Base-by-base conservation (phyloP, 441 rosid species). In the Pelargonium citronellum region DNA sequence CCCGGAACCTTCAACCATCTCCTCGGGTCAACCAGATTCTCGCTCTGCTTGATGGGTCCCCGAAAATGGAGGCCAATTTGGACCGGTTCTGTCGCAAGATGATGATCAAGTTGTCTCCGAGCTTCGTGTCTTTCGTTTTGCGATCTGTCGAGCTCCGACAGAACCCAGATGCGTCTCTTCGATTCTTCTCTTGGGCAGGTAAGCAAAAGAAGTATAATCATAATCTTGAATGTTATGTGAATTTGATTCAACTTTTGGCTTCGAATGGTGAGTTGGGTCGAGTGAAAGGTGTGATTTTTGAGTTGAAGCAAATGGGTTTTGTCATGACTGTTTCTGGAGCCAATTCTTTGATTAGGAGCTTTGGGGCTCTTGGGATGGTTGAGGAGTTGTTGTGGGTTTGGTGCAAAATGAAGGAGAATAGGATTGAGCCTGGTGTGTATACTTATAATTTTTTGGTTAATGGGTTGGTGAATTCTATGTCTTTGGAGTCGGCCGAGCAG, bases 381-480 rank as follows among this genome's bases (percentile, higher is more conserved):
- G 78, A 75, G 71, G 78, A 75, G 71, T 53, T 75, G 72, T 64
- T 75, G 71, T 75, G 78, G 78, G 78, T 75, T 5, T 75, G 78
- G 78, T 51, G 75, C 65, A 67, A 67, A 39, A 75, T 75, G 78
- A 75, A 75, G 60, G 78, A 71, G 69, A 75, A 71, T 9, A 71
- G 75, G 22, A 71, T 75, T 1, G 72, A 71, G 46, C 78, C 78
- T 4, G 71, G 72, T 55, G 63, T 75, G 75, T 75, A 75, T 57
- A 75, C 78, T 3, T 75, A 75, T 69, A 75, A 75, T 62, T 75
- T 75, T 22, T 53, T 75, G 69, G 51, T 93, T 68, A 90, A 91
- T 49, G 97, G 97, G 20, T 79, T 94, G 79, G 91, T 91, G 63
- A 87, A 79, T 75, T 83, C 90, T 0, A 78, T 70, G 85, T 91